Evolutionary conservation across 176 grass and related monocot species (phyloP).

Genomic region (Chloris gayana): DNA sequence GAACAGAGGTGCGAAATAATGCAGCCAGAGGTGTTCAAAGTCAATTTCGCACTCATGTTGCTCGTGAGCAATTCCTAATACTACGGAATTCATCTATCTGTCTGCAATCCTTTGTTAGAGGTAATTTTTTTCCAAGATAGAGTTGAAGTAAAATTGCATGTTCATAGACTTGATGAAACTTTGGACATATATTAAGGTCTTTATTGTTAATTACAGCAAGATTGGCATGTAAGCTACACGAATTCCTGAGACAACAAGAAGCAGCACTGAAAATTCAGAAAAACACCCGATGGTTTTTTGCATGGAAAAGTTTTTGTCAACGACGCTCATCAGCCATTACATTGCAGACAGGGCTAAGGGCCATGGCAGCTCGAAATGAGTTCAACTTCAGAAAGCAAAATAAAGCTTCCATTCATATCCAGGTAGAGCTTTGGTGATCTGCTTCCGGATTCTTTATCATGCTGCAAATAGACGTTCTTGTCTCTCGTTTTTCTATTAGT

Average conservation of each 20-base stretch:
- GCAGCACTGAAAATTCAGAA: slow-evolving; percentile 93
- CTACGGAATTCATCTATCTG: slow-evolving; percentile 53
- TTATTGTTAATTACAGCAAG: slow-evolving; percentile 60
- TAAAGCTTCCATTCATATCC: slow-evolving; percentile 75
- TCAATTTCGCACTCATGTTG: slow-evolving; percentile 76
- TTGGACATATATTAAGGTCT: slow-evolving; percentile 45
- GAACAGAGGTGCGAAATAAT: slow-evolving; percentile 81
- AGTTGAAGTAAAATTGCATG: slow-evolving; percentile 15
- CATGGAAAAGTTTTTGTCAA: slow-evolving; percentile 68
- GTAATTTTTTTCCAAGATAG: slow-evolving; percentile 44
- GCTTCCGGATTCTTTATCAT: slow-evolving; percentile 33
- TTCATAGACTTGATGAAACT: slow-evolving; percentile 7
- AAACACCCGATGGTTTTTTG: slow-evolving; percentile 65
- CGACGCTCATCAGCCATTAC: slow-evolving; percentile 58
- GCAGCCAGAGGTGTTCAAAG: slow-evolving; percentile 84
- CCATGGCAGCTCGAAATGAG: slow-evolving; percentile 64
- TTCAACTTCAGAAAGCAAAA: slow-evolving; percentile 73
- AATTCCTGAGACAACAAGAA: slow-evolving; percentile 69
- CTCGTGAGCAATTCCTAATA: slow-evolving; percentile 75
- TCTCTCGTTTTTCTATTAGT: slow-evolving; percentile 15
- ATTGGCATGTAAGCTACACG: slow-evolving; percentile 70
- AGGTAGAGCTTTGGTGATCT: slow-evolving; percentile 54
- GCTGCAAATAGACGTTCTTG: slow-evolving; percentile 25
- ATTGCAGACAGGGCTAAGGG: slow-evolving; percentile 77
- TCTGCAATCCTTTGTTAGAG: slow-evolving; percentile 81